Evolutionary conservation across 192 early-diverging fungal genomes (phyloP), one percentile per base, ranked within the genome.

Genomic region (Linnemannia zychae): DNA sequence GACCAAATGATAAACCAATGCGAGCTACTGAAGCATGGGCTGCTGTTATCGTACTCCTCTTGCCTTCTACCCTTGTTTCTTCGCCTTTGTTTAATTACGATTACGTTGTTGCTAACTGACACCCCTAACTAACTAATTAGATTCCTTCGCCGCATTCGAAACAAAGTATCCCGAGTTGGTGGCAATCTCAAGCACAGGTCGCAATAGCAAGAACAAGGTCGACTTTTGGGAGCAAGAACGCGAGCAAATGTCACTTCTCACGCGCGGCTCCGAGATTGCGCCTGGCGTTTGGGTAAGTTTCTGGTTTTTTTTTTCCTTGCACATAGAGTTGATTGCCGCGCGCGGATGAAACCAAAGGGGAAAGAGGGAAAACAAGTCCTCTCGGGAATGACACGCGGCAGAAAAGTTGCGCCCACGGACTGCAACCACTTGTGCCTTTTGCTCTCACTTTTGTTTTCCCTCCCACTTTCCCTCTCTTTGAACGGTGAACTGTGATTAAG

Each of bases 171-270:
- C 87, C 0, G 85, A 89, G 24, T 50, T 88, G 53, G 80, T 91
- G 0, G 77, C 80, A 3, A 49, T 89, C 24, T 74, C 88, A 20
- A 79, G 67, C 38, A 36, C 78, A 28, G 88, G 89, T 1, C 50
- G 71, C 40, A 40, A 74, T 3, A 63, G 74, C 44, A 82, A 79
- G 80, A 79, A 91, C 78, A 87, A 81, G 71, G 77, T 91, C 7
- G 82, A 89, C 65, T 90, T 91, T 68, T 81, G 77, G 78, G 91
- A 90, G 38, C 87, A 84, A 73, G 91, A 91, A 66, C 74, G 88
- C 22, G 87, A 89, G 49, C 89, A 91, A 79, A 91, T 91, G 91
- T 69, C 84, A 15, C 47, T 86, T 57, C 63, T 91, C 36, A 90
- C 91, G 7, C 71, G 79, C 22, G 88, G 88, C 17, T 84, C 88